Percentiles rank a stretch among this genome's conserved stretches.
Evolutionary conservation across 768 basidiomycete genomes (phyloP).

Genomic region (Kwoniella shandongensis): DNA sequence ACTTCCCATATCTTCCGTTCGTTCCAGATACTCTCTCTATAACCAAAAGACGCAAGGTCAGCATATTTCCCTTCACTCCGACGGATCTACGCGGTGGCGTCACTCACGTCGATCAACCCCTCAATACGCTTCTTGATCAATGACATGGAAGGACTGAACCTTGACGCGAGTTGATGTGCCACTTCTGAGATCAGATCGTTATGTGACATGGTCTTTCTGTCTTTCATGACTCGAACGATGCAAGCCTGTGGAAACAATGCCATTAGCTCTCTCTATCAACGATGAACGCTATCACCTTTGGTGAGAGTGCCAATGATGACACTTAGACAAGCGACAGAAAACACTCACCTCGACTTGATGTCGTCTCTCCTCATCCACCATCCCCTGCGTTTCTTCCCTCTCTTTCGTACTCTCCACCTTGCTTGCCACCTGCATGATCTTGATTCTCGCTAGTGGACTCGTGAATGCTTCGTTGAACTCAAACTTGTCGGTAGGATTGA

Average conservation of each 20-base stretch:
- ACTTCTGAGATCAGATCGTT: constrained; percentile 88
- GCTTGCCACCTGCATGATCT: constrained; percentile 83
- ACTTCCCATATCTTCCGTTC: constrained; percentile 54
- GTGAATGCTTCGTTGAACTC: constrained; percentile 84
- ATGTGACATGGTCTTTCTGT: constrained; percentile 82
- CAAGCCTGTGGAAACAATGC: constrained; percentile 66
- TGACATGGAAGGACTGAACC: constrained; percentile 82
- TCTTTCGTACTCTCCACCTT: constrained; percentile 85
- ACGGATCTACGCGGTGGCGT: background rate
- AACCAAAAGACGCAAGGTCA: constrained; percentile 17
- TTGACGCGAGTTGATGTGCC: constrained; percentile 74
- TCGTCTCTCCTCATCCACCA: constrained; percentile 86
- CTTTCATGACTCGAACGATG: constrained; percentile 97
- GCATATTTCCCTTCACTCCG: background rate
- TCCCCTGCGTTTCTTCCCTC: constrained; percentile 81
- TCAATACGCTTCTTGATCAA: constrained; percentile 93
- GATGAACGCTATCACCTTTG: too few species aligned
- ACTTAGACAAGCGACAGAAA: too few species aligned
- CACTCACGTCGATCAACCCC: constrained; percentile 79
- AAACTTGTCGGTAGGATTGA: constrained; percentile 73
- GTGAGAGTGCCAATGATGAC: too few species aligned
- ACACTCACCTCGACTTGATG: constrained; percentile 82
- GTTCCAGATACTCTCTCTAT: constrained; percentile 90
- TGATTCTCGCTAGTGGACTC: constrained; percentile 81
- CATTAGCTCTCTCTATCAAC: too few species aligned